Evolutionary conservation across 495 filamentous ascomycete genomes (phyloP).

Genomic region (Neurospora sp.): DNA sequence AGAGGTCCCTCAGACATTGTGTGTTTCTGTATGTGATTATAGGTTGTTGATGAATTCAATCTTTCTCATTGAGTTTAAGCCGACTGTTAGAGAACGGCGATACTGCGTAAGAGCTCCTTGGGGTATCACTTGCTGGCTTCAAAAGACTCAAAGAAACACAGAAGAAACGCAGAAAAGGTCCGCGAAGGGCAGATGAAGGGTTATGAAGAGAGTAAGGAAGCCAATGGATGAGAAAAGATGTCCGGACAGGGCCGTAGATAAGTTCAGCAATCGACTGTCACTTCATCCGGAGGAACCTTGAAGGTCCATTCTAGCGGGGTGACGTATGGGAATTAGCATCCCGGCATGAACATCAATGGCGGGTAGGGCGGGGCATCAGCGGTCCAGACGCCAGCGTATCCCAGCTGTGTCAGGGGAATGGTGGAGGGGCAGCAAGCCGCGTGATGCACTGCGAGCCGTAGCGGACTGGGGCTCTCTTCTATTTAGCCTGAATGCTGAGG

Average conservation of each 20-base stretch:
- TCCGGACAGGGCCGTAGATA: not conserved
- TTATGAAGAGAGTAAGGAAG: not conserved
- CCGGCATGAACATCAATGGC: not conserved
- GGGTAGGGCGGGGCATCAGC: not conserved
- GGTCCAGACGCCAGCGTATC: not conserved
- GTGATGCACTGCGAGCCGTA: not conserved
- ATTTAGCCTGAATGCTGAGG: not conserved
- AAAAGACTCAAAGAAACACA: not conserved
- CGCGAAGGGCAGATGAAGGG: not conserved
- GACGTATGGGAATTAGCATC: not conserved
- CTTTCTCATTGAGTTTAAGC: not conserved
- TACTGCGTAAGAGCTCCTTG: not conserved
- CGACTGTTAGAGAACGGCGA: not conserved
- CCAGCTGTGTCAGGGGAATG: not conserved
- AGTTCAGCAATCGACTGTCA: not conserved
- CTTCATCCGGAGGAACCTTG: not conserved
- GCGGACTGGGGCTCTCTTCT: not conserved
- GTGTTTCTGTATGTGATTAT: not conserved
- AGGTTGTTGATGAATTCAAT: not conserved
- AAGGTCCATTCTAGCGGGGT: not conserved
- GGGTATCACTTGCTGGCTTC: not conserved
- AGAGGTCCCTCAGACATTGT: conserved; percentile 47
- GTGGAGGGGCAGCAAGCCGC: not conserved
- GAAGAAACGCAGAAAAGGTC: not conserved
- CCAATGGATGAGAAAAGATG: not conserved